A percentile compares a stretch with the other conserved stretches of the same genome.
Conservation (phyloP, 306 rosid genomes). For the Coriaria nepalensis region DNA sequence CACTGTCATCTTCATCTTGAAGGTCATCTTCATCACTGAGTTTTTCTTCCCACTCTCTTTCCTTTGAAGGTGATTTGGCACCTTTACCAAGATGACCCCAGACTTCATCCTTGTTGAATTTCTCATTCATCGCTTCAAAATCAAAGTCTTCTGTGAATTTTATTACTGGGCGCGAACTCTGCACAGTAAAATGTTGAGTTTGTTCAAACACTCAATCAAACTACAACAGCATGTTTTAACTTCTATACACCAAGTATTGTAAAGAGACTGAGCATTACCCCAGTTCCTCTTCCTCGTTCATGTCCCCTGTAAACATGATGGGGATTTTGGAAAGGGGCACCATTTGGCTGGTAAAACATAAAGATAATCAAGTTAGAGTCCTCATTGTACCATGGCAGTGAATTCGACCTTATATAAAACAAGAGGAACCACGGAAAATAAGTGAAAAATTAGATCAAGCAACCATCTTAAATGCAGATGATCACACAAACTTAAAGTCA, state of each 20-base stretch:
- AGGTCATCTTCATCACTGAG: conserved; percentile 36
- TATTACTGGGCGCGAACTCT: conserved; percentile 48
- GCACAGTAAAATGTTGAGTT: conserved; percentile 19
- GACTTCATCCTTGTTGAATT: conserved; percentile 96
- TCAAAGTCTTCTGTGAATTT: conserved; percentile 88
- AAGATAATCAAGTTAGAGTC: background rate
- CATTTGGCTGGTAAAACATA: conserved; percentile 37
- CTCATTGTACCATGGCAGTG: background rate
- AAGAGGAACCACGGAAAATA: background rate
- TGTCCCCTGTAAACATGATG: conserved; percentile 53
- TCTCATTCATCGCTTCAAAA: conserved; percentile 91
- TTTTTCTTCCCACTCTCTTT: conserved; percentile 45
- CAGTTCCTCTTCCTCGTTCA: conserved; percentile 63
- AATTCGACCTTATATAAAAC: background rate
- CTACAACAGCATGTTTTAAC: conserved; percentile 1
- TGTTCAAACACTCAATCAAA: conserved; percentile 1
- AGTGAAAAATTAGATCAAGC: too few relatives aligned
- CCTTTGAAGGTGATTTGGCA: conserved; percentile 37
- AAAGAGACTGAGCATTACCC: conserved; percentile 33
- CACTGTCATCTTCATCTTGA: conserved; percentile 44
- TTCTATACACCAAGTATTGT: background rate
- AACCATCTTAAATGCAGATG: too few relatives aligned
- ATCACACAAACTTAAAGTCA: too few relatives aligned
- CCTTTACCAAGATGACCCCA: conserved; percentile 94
- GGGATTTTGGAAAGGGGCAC: conserved; percentile 32